phyloP scores from a whole-genome alignment of 2,329 filamentous ascomycete species.

The Epichloe hybrida region DNA sequence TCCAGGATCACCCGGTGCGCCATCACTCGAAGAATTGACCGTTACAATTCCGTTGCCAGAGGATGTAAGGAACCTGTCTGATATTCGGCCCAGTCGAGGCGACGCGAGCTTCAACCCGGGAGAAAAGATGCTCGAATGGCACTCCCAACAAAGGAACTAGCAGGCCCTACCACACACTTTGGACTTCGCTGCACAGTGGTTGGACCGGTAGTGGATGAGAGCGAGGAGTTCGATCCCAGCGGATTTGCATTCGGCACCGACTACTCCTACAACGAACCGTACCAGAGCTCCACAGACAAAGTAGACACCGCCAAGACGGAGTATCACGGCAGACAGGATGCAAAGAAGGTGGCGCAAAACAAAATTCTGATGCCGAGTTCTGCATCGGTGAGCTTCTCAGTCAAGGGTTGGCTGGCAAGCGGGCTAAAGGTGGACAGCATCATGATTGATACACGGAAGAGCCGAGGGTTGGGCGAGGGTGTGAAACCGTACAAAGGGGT shows the following conservation, averaged over 20 bases:
- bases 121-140: conserved; percentile 67
- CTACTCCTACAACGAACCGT: conserved; percentile 42
- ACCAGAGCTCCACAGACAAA: conserved; percentile 33
- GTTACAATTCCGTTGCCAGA: conserved; percentile 69
- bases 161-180: conserved; percentile 52
- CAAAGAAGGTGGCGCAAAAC: conserved; percentile 50
- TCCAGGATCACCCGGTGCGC: conserved; percentile 42
- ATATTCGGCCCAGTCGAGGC: conserved; percentile 67
- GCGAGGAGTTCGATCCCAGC: conserved; percentile 33
- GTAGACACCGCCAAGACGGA: conserved; percentile 17
- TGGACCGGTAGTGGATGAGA: conserved; percentile 41
- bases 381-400: conserved; percentile 57
- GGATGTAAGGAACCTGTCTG: conserved; percentile 68
- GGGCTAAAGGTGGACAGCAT: conserved; percentile 57
- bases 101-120: conserved; percentile 71
- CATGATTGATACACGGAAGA: conserved; percentile 60
- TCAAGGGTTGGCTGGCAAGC: conserved; percentile 56
- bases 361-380: conserved; percentile 70
- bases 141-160: conserved; percentile 64
- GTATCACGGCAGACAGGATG: conserved; percentile 33
- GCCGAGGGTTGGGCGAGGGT: conserved; percentile 70
- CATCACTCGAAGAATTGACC: conserved; percentile 59
- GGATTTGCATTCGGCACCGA: conserved; percentile 38
- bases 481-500: conserved; percentile 96
- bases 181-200: conserved; percentile 70